phyloP scores from a whole-genome alignment of 208 protist genomes.

The Leishmania tropica region DNA sequence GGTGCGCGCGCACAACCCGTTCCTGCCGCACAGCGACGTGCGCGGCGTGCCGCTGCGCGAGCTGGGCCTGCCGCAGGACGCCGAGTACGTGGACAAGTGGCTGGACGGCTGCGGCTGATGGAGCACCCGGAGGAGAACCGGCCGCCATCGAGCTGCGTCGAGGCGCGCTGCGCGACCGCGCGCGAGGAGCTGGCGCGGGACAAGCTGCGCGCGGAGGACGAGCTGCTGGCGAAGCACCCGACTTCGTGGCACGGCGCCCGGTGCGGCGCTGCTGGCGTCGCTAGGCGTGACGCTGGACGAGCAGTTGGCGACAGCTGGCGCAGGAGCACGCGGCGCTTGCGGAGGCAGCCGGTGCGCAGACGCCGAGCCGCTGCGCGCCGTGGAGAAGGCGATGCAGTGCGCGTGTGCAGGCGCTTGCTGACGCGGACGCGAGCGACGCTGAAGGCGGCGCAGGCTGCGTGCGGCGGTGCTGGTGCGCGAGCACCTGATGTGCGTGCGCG shows the following conservation, averaged over 20 bases:
- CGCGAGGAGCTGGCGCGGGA: conserved; percentile 40
- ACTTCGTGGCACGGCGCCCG: conserved; percentile 38
- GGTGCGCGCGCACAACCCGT: conserved; percentile 55
- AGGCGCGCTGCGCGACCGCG: conserved; percentile 35
- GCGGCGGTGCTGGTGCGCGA: conserved; percentile 21
- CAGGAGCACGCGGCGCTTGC: neutral
- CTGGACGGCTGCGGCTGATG: conserved; percentile 32
- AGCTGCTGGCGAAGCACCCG: conserved; percentile 29
- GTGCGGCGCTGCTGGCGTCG: conserved; percentile 14
- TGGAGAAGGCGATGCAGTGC: neutral
- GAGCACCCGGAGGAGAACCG: conserved; percentile 30
- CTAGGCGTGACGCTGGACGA: neutral
- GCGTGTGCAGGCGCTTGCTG: conserved; percentile 11
- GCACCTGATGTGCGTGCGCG: conserved; percentile 10
- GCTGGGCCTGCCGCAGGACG: conserved; percentile 37
- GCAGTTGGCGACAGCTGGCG: neutral
- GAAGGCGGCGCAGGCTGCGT: conserved; percentile 3
- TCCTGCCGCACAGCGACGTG: conserved; percentile 50
- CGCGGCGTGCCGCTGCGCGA: conserved; percentile 46
- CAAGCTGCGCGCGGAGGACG: conserved; percentile 22
- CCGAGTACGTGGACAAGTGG: neutral
- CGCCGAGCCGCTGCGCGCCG: neutral
- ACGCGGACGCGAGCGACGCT: conserved; percentile 13
- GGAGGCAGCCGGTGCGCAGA: neutral
- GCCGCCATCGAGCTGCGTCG: too few relatives aligned